Conservation (phyloP, 1,139 yeast genomes). For the Diutina neorugosa region DNA sequence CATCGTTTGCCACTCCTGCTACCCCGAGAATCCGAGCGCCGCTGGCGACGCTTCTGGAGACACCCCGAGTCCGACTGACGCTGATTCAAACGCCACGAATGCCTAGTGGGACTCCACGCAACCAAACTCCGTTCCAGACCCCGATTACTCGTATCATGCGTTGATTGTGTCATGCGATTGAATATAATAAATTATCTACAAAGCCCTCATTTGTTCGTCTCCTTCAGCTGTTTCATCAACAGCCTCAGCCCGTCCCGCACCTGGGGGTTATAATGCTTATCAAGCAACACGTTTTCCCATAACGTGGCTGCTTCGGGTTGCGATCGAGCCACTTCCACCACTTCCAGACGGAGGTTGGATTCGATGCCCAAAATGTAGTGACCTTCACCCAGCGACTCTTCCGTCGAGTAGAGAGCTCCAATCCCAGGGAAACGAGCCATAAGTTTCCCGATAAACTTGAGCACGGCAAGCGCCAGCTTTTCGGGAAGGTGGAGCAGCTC, state of each 20-base stretch:
- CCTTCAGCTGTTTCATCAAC: conserved; percentile 30
- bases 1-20: conserved; percentile 15
- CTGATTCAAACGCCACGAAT: conserved; percentile 25
- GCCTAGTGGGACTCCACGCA: conserved; percentile 25
- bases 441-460: conserved; percentile 69
- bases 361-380: conserved; percentile 64
- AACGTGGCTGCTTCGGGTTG: conserved; percentile 82
- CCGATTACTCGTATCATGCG: conserved; percentile 30
- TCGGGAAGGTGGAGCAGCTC: conserved; percentile 71
- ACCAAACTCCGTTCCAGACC: conserved; percentile 29
- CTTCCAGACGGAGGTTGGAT: conserved; percentile 18
- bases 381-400: conserved; percentile 58
- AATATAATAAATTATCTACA: background rate
- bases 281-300: conserved; percentile 76
- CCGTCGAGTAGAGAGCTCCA: conserved; percentile 71
- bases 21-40: conserved; percentile 11
- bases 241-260: conserved; percentile 27
- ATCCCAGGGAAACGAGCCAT: conserved; percentile 50
- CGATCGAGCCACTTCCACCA: conserved; percentile 41
- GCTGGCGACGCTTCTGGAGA: conserved; percentile 8
- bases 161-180: conserved; percentile 6
- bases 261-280: conserved; percentile 46
- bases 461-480: conserved; percentile 65
- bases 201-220: background rate
- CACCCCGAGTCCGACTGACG: background rate